phyloP scores from a whole-genome alignment of 176 grass and related monocot genomes.

The Rhynchospora tenuis region DNA sequence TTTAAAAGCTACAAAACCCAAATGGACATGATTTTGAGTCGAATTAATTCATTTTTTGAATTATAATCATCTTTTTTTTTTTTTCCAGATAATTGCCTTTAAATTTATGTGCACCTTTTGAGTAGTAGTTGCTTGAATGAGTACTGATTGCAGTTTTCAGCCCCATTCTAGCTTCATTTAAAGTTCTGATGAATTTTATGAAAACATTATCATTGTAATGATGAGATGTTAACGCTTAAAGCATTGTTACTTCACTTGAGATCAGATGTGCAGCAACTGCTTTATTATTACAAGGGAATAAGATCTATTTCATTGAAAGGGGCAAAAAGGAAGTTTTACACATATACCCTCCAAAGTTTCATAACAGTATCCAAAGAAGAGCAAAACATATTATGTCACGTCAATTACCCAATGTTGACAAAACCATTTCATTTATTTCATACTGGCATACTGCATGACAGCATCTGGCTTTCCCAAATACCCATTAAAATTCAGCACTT shows the following conservation, averaged over 20 bases:
- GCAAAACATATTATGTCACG: background rate
- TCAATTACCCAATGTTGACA: background rate
- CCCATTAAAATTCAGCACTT: background rate
- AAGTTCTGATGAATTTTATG: background rate
- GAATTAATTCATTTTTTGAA: background rate
- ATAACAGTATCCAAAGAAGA: background rate
- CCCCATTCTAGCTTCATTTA: background rate
- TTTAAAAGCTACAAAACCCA: background rate
- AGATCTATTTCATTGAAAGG: background rate
- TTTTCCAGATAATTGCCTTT: background rate
- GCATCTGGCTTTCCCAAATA: background rate
- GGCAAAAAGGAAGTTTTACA: background rate
- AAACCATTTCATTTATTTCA: background rate
- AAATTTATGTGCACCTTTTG: background rate
- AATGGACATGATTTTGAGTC: background rate
- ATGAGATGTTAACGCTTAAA: background rate
- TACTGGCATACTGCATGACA: background rate
- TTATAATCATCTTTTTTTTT: background rate
- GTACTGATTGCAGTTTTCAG: background rate
- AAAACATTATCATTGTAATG: constrained; percentile 6
- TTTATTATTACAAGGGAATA: background rate
- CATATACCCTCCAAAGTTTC: background rate
- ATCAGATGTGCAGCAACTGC: background rate
- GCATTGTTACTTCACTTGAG: background rate
- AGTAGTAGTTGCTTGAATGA: background rate